Evolutionary conservation across 2,329 filamentous ascomycete species (phyloP).

Genomic region (Neoscytalidium dimidiatum): DNA sequence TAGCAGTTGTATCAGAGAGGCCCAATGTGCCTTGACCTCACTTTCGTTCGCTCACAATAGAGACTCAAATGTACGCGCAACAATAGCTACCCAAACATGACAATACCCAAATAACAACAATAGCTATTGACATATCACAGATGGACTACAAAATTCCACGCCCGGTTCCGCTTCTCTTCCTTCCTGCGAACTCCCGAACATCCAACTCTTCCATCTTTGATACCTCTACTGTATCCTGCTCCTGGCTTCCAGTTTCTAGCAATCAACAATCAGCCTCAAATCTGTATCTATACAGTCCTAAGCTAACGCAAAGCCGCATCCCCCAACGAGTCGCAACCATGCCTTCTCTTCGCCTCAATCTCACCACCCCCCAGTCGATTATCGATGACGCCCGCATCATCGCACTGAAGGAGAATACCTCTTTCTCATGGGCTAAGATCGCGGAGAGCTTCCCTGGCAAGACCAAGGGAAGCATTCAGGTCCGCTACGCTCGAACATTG

Average conservation of each 20-base stretch:
- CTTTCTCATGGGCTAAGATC: not conserved
- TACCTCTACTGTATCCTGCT: too few relatives aligned
- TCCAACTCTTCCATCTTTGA: not conserved
- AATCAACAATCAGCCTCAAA: not conserved
- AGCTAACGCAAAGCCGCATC: not conserved
- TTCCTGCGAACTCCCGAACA: not conserved
- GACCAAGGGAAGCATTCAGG: slow-evolving; percentile 11
- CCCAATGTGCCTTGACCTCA: not conserved
- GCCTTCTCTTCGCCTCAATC: not conserved
- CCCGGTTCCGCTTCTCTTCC: too few relatives aligned
- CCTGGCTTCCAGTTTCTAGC: not conserved
- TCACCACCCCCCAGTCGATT: not conserved
- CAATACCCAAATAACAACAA: not conserved
- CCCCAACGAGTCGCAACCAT: not conserved
- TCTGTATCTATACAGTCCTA: too few relatives aligned
- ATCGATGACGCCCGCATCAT: slow-evolving; percentile 7
- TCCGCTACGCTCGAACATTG: not conserved
- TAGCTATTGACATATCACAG: too few relatives aligned
- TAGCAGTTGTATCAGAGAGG: too few relatives aligned
- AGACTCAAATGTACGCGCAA: not conserved
- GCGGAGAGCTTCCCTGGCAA: not conserved
- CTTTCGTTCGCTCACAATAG: not conserved
- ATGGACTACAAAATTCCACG: not conserved
- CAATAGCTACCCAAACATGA: not conserved
- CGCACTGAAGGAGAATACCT: not conserved